Percentiles rank a stretch among this genome's conserved stretches.
phyloP scores from a whole-genome alignment of 1,284 basidiomycete species.

The Bjerkandera adusta region DNA sequence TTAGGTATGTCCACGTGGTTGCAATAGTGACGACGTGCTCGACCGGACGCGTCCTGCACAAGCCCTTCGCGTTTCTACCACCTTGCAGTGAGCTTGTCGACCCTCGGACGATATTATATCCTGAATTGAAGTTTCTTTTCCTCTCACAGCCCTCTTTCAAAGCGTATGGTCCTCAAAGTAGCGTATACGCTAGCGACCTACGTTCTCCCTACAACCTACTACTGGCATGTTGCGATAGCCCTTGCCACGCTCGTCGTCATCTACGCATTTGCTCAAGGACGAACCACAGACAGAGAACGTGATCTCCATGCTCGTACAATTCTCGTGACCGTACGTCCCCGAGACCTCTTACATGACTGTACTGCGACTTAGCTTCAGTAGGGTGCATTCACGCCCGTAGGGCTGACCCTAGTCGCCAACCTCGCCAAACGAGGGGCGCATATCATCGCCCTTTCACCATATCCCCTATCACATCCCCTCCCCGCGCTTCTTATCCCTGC shows the following conservation, averaged over 20 bases:
- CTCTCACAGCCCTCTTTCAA: too few species aligned
- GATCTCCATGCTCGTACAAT: slow-evolving; percentile 69
- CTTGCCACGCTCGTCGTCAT: slow-evolving; percentile 44
- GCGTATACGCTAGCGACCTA: slow-evolving; percentile 26
- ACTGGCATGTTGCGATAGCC: slow-evolving; percentile 46
- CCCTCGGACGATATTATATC: too few species aligned
- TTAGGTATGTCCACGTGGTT: neutral
- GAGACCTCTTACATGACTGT: neutral
- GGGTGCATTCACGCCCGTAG: slow-evolving; percentile 74
- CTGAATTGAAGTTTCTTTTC: too few species aligned
- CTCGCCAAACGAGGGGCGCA: slow-evolving; percentile 73
- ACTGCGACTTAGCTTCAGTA: slow-evolving; percentile 27
- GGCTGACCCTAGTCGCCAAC: slow-evolving; percentile 60
- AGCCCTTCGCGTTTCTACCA: too few species aligned
- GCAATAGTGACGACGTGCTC: too few species aligned
- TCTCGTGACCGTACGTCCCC: slow-evolving; percentile 57
- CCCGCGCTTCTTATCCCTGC: slow-evolving; percentile 60
- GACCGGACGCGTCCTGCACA: too few species aligned
- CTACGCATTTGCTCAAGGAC: slow-evolving; percentile 63
- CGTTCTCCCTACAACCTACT: slow-evolving; percentile 37
- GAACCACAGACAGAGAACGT: slow-evolving; percentile 64
- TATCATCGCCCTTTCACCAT: slow-evolving; percentile 64
- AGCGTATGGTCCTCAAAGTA: slow-evolving; percentile 38
- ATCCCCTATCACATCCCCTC: slow-evolving; percentile 52
- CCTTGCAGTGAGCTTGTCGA: too few species aligned